Evolutionary conservation across 2,329 filamentous ascomycete genomes (phyloP), one percentile per base, ranked within the genome.

Genomic region (Fusarium sp.): DNA sequence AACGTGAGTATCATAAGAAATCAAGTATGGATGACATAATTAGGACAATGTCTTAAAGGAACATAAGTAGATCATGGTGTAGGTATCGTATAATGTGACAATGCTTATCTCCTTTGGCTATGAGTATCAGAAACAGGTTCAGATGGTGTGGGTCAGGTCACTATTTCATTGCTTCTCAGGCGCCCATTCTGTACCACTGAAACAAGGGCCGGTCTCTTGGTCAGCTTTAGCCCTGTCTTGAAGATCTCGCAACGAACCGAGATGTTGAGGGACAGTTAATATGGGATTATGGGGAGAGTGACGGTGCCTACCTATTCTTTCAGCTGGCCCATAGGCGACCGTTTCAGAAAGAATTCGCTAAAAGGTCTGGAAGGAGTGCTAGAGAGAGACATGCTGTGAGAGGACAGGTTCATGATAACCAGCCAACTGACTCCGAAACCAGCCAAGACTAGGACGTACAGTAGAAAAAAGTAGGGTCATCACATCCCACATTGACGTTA

Each of bases 231-330:
- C 38, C 49, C 31, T 36, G 57, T 62, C n/a, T 59, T 17, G 31
- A 39, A 24, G 60, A 46, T 63, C 62, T 68, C 57, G 62, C 58
- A 60, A 60, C 45, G 54, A 70, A 51, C 67, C 57, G 67, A 70
- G 53, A 63, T 52, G 28, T 50, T 22, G 15, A 53, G 21, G 28
- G 43, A 22, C 15, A 40, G 28, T 49, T 22, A 24, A 39, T 28
- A 28, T 28, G 8, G 26, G 10, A 24, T 24, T 24, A 24, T 24
- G 24, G 22, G 47, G 26, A 24, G 61, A 47, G 51, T 70, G 46
- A 65, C 63, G 44, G 38, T 62, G 31, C 44, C 21, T 53, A 15
- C 44, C 21, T 53, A 15, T 50, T 46, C 47, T 44, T 67, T 69
- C 66, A 69, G 67, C 56, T 33, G 66, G 49, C 56, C 56, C 36